Conservation (phyloP, 2,329 filamentous ascomycete genomes). For the Aschersonia sp. region DNA sequence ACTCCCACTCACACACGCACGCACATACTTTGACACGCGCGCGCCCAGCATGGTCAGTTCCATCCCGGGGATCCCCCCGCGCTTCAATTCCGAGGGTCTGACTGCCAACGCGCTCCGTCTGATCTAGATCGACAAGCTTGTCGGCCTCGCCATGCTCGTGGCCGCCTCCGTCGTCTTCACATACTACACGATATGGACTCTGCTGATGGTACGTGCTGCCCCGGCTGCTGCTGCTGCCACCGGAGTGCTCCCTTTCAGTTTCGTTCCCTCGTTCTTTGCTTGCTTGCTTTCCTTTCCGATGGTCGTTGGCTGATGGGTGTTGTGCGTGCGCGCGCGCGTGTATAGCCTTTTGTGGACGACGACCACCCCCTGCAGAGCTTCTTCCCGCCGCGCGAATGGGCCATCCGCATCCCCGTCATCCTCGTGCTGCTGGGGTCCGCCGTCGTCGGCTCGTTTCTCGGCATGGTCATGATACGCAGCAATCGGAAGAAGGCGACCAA, state of each 20-base stretch:
- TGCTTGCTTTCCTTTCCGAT: too few species aligned
- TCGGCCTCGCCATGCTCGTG: constrained; percentile 54
- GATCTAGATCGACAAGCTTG: constrained; percentile 71
- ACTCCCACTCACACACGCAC: too few species aligned
- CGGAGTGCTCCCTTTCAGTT: not conserved
- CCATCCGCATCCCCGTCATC: constrained; percentile 95
- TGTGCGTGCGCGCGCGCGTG: not conserved
- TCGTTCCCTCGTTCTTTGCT: too few species aligned
- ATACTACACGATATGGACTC: constrained; percentile 96
- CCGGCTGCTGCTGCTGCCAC: constrained; percentile 2
- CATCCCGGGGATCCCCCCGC: not conserved
- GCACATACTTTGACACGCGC: too few species aligned
- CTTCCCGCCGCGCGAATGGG: constrained; percentile 96
- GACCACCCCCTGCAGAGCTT: constrained; percentile 86
- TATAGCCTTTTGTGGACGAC: constrained; percentile 88
- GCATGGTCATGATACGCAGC: constrained; percentile 96
- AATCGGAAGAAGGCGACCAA: constrained; percentile 96
- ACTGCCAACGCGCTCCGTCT: not conserved
- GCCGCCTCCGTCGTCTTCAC: constrained; percentile 48
- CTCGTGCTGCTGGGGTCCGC: constrained; percentile 82
- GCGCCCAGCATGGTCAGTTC: too few species aligned
- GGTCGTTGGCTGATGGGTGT: too few species aligned
- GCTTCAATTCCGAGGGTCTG: too few species aligned
- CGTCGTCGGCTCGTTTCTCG: constrained; percentile 90
- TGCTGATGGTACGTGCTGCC: constrained; percentile 70